Evolutionary conservation across 257 asterid genomes (phyloP), one percentile per base, ranked within the genome.

Genomic region (Jasminum sambac): DNA sequence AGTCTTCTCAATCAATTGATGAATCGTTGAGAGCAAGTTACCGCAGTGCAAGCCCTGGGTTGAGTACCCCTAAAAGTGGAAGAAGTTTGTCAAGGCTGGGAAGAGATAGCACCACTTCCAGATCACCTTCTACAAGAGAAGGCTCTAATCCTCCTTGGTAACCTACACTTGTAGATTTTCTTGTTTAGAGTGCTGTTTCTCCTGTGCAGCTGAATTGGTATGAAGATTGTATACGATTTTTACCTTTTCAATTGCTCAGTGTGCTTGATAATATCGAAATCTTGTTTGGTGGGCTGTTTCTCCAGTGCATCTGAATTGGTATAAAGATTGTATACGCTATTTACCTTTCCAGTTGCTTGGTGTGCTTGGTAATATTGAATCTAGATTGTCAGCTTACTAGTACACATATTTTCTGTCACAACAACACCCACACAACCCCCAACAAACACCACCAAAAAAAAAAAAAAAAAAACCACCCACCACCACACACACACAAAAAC

Each of bases 21-120:
- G 93, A 89, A 79, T 91, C 98, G 72, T 88, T 94, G 9, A 76
- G 99, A 71, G 96, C 96, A 57, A 94, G 99, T 79, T 91, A 91
- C 68, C 86, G 96, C n/a, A 92, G 96, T 73, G 81, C 88, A 38
- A 89, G 96, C 79, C 96, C 96, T 7, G 97, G 96, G 24, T 13
- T 77, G 73, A 72, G 77, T 64, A 91, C 98, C 59, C 98, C 99
- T 52, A 91, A 89, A 78, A 68, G 76, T 81, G 95, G 89, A n/a
- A 85, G 97, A 83, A 94, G 99, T 76, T 50, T 89, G 79, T 94
- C 99, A 34, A 89, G 96, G 80, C 69, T 94, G 70, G 97, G 92
- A 68, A 85, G 90, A 71, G 96, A 86, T 57, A 87, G 78, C 70
- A 43, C 73, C 23, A 82, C 63, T 67, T 86, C 92, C 70, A 85